Conservation (phyloP, 345 rosid species). For the Alliaria petiolata region DNA sequence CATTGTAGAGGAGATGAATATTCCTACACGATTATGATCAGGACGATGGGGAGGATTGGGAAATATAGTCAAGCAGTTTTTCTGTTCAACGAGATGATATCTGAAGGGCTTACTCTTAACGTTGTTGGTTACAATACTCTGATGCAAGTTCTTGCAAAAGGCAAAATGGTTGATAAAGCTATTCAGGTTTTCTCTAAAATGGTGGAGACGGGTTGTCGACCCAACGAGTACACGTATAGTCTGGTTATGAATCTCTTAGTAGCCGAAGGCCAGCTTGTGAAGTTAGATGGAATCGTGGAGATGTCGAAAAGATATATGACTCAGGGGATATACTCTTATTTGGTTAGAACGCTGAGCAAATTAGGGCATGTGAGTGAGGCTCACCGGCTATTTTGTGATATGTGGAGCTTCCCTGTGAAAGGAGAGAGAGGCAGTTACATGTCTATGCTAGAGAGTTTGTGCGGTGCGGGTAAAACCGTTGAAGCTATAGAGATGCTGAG, state of each 20-base stretch:
- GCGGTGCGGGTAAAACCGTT: conserved; percentile 61
- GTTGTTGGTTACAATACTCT: conserved; percentile 70
- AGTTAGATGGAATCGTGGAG: conserved; percentile 59
- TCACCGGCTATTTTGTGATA: conserved; percentile 76
- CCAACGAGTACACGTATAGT: conserved; percentile 67
- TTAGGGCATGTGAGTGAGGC: conserved; percentile 84
- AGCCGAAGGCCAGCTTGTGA: conserved; percentile 61
- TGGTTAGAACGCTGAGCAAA: conserved; percentile 65
- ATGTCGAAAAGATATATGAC: conserved; percentile 66
- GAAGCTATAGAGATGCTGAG: conserved; percentile 76
- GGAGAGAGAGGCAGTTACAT: conserved; percentile 69
- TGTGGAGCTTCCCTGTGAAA: conserved; percentile 81
- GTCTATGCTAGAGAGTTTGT: conserved; percentile 80
- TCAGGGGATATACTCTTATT: conserved; percentile 67
- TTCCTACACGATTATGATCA: conserved; percentile 82
- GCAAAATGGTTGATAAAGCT: conserved; percentile 66
- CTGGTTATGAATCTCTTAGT: conserved; percentile 57
- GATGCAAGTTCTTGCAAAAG: conserved; percentile 67
- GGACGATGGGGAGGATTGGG: conserved; percentile 69
- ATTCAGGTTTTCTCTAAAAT: conserved; percentile 67
- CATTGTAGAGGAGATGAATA: conserved; percentile 75
- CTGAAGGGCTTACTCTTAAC: conserved; percentile 49
- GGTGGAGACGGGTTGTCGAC: conserved; percentile 57
- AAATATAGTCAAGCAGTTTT: conserved; percentile 50
- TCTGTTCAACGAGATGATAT: conserved; percentile 69